Conservation (phyloP, 2,329 filamentous ascomycete genomes). For the Aspergillus jensenii region DNA sequence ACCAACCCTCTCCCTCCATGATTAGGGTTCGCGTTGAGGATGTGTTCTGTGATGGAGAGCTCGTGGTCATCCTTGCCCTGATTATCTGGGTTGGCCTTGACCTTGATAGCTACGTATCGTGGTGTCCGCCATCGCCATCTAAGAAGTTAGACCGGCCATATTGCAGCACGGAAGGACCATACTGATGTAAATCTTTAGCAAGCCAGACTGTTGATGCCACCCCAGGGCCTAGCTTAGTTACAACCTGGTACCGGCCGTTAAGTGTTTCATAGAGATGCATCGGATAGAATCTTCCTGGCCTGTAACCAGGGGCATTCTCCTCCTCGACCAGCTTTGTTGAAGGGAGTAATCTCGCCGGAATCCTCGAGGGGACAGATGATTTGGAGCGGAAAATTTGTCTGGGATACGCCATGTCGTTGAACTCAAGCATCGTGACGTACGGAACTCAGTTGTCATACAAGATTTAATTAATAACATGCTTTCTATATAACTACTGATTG, state of each 20-base stretch:
- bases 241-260: conserved; percentile 36
- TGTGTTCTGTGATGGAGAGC: conserved; percentile 30
- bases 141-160: neutral
- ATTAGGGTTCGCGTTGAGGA: conserved; percentile 25
- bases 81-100: conserved; percentile 26
- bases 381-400: conserved; percentile 8
- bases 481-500: no score
- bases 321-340: conserved; percentile 12
- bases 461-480: no score
- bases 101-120: conserved; percentile 36
- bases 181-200: conserved; percentile 30
- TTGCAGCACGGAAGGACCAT: neutral
- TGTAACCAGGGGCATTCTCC: conserved; percentile 14
- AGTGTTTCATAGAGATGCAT: conserved; percentile 22
- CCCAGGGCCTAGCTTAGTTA: conserved; percentile 42
- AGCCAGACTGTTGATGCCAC: conserved; percentile 44
- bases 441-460: no score
- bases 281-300: conserved; percentile 14
- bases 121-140: conserved; percentile 26
- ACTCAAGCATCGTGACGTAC: no score
- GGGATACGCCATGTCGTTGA: neutral
- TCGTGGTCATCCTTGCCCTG: conserved; percentile 23
- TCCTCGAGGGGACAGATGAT: neutral
- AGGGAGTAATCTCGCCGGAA: conserved; percentile 9
- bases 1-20: conserved; percentile 33